These are phyloP conservation scores for Trichosphaerium sp. DNA, from an alignment of 78 protist species.

Conservation along the genomic window DNA sequence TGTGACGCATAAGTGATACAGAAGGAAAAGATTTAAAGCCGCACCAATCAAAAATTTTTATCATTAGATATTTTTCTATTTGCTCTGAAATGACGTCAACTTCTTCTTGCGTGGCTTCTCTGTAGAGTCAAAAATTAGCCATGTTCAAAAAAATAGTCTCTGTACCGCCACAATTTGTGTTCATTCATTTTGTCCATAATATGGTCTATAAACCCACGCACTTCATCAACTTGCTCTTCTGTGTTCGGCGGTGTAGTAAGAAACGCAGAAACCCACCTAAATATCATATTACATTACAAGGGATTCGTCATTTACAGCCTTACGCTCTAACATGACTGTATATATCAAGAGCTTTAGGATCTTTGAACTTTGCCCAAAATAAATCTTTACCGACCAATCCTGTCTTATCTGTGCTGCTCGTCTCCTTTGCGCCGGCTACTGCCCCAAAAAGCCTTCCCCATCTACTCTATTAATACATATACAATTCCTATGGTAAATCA, in stretches of 20 bases:
- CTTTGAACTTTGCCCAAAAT: constrained; percentile 28
- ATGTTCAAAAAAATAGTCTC: constrained; percentile 17
- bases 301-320: not conserved
- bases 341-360: constrained; percentile 29
- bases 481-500: too few species aligned
- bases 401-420: too few species aligned
- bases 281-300: not conserved
- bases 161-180: not conserved
- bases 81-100: constrained; percentile 46
- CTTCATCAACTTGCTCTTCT: constrained; percentile 34
- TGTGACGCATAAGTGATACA: not conserved
- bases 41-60: constrained; percentile 27
- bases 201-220: not conserved
- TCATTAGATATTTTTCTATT: constrained; percentile 40
- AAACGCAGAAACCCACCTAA: not conserved
- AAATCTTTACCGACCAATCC: too few species aligned
- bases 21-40: not conserved
- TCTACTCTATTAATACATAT: too few species aligned
- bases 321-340: constrained; percentile 22
- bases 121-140: constrained; percentile 5
- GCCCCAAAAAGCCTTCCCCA: too few species aligned
- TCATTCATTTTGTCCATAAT: not conserved
- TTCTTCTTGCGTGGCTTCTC: constrained; percentile 27
- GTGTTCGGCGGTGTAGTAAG: constrained; percentile 14
- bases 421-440: too few species aligned